phyloP scores from a whole-genome alignment of 129 eudicot species.

The Artemisia argyi region DNA sequence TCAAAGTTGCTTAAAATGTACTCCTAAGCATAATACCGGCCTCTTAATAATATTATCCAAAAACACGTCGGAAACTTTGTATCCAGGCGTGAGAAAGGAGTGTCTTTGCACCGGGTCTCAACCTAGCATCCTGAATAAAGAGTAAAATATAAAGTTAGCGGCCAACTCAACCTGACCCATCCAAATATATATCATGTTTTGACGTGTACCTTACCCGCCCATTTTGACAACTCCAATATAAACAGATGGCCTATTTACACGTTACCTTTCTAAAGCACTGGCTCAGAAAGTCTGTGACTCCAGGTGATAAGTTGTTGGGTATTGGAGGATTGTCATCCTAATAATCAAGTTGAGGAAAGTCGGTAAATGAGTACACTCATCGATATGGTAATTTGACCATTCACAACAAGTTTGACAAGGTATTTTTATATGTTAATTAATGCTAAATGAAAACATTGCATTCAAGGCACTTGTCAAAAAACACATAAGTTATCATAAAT shows the following conservation, averaged over 20 bases:
- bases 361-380: background rate
- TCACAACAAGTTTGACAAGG: too few relatives aligned
- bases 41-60: too few relatives aligned
- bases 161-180: too few relatives aligned
- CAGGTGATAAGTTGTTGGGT: constrained; percentile 88
- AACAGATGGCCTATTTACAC: background rate
- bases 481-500: background rate
- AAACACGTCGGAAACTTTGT: constrained; percentile 70
- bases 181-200: constrained; percentile 10
- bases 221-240: too few relatives aligned
- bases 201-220: too few relatives aligned
- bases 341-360: constrained; percentile 18
- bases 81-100: constrained; percentile 98
- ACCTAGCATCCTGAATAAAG: constrained; percentile 75
- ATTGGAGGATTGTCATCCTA: constrained; percentile 99
- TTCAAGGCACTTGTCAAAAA: background rate
- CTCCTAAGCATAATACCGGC: too few relatives aligned
- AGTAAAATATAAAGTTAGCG: constrained; percentile 14
- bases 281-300: constrained; percentile 78
- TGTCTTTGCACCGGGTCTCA: constrained; percentile 97
- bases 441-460: too few relatives aligned
- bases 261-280: constrained; percentile 93
- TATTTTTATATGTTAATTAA: too few relatives aligned
- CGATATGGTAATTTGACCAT: too few relatives aligned
- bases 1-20: too few relatives aligned